phyloP scores from a whole-genome alignment of 768 basidiomycete genomes.

The Rhizopogon vesiculosus region DNA sequence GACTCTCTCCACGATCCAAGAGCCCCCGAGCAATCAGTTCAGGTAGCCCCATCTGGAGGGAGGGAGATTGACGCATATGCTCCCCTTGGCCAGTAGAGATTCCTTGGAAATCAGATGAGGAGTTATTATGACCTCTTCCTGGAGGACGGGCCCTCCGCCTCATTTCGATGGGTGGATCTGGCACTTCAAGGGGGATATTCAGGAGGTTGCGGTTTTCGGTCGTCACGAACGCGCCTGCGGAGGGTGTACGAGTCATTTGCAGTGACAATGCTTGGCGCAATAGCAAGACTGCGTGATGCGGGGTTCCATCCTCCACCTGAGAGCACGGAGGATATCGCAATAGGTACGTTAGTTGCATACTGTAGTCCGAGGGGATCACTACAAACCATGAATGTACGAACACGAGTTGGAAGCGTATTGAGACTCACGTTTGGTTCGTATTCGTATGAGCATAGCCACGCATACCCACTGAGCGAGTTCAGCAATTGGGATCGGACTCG shows the following conservation, averaged over 20 bases:
- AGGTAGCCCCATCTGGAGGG: conserved; percentile 51
- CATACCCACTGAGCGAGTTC: conserved; percentile 83
- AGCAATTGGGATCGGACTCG: conserved; percentile 68
- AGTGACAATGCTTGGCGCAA: conserved; percentile 81
- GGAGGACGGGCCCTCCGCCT: conserved; percentile 32
- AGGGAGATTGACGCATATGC: conserved; percentile 37
- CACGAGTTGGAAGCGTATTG: background rate
- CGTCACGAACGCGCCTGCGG: conserved; percentile 73
- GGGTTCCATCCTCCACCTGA: conserved; percentile 30
- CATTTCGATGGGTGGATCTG: conserved; percentile 36
- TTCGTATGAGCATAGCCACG: conserved; percentile 91
- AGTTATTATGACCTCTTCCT: conserved; percentile 25
- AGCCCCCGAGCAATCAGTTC: conserved; percentile 72
- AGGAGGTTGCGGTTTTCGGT: conserved; percentile 81
- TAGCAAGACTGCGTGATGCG: conserved; percentile 63
- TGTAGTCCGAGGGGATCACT: conserved; percentile 90
- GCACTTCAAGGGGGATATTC: conserved; percentile 65
- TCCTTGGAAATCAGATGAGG: conserved; percentile 16
- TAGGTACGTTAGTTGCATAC: conserved; percentile 74
- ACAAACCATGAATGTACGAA: conserved; percentile 11
- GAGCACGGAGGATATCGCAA: conserved; percentile 72
- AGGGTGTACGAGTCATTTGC: conserved; percentile 66
- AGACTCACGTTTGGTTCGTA: conserved; percentile 82
- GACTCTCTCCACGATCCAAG: conserved; percentile 69
- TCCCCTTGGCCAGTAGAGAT: conserved; percentile 13